Evolutionary conservation across 495 filamentous ascomycete genomes (phyloP).

Genomic region (Bacidia rubella): DNA sequence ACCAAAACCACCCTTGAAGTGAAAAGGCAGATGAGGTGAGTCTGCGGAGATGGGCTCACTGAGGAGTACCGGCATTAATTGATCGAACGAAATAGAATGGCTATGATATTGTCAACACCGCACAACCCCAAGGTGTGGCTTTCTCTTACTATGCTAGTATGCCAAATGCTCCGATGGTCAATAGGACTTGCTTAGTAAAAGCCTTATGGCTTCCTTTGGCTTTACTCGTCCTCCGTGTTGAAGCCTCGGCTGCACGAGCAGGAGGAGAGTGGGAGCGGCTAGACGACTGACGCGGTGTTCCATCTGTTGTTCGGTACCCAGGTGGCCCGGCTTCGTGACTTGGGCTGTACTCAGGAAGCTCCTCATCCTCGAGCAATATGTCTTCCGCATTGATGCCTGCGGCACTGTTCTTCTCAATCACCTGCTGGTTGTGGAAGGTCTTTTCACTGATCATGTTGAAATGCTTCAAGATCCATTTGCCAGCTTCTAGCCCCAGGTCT

Average conservation of each 20-base stretch:
- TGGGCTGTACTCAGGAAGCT: slow-evolving; percentile 50
- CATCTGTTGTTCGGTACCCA: slow-evolving; percentile 51
- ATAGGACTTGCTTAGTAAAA: slow-evolving; percentile 69
- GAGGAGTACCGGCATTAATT: slow-evolving; percentile 82
- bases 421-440: slow-evolving; percentile 11
- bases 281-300: slow-evolving; percentile 53
- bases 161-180: slow-evolving; percentile 78
- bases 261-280: slow-evolving; percentile 35
- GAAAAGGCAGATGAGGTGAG: slow-evolving; percentile 57
- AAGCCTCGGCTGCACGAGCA: slow-evolving; percentile 15
- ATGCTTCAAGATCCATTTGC: slow-evolving; percentile 52
- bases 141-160: slow-evolving; percentile 84
- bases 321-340: slow-evolving; percentile 32
- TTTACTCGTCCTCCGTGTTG: slow-evolving; percentile 8
- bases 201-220: slow-evolving; percentile 30
- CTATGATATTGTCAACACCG: slow-evolving; percentile 33
- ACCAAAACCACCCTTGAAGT: slow-evolving; percentile 77
- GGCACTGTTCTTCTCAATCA: slow-evolving; percentile 21
- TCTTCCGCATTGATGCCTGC: slow-evolving; percentile 27
- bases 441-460: slow-evolving; percentile 20
- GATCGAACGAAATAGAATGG: slow-evolving; percentile 85
- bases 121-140: slow-evolving; percentile 2
- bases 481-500: slow-evolving; percentile 65
- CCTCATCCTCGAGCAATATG: slow-evolving; percentile 42
- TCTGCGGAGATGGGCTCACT: slow-evolving; percentile 51